phyloP scores from a whole-genome alignment of 257 asterid genomes.

The Plantago ovata region DNA sequence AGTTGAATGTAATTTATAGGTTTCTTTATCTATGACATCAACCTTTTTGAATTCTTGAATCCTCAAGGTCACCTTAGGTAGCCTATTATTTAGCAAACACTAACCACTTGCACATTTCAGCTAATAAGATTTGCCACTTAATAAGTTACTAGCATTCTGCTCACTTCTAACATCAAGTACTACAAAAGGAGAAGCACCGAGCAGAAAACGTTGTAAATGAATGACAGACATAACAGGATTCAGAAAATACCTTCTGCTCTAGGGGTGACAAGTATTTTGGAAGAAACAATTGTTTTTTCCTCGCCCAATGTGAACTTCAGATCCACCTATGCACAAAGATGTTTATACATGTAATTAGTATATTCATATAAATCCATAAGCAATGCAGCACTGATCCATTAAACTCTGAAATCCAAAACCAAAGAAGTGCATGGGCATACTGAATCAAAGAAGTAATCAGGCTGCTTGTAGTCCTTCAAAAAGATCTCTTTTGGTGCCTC shows the following conservation, averaged over 20 bases:
- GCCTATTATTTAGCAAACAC: not conserved
- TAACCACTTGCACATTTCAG: no score
- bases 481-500: slow-evolving; percentile 88
- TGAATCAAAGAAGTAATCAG: slow-evolving; percentile 79
- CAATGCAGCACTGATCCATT: not conserved
- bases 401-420: not conserved
- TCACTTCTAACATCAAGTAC: not conserved
- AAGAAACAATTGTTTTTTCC: slow-evolving; percentile 68
- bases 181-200: not conserved
- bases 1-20: not conserved
- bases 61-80: not conserved
- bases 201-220: not conserved
- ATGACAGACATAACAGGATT: slow-evolving; percentile 8
- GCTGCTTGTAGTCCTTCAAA: slow-evolving; percentile 88
- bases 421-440: slow-evolving; percentile 29
- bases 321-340: slow-evolving; percentile 48
- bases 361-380: slow-evolving; percentile 14
- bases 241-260: slow-evolving; percentile 70
- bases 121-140: no score
- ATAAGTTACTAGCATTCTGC: not conserved
- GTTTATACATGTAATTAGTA: slow-evolving; percentile 15
- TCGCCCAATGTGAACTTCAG: slow-evolving; percentile 78
- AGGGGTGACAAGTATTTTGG: slow-evolving; percentile 69
- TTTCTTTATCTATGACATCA: not conserved
- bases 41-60: not conserved